Conservation (phyloP, 805 yeast genomes). For the Kuraishia hungarica region DNA sequence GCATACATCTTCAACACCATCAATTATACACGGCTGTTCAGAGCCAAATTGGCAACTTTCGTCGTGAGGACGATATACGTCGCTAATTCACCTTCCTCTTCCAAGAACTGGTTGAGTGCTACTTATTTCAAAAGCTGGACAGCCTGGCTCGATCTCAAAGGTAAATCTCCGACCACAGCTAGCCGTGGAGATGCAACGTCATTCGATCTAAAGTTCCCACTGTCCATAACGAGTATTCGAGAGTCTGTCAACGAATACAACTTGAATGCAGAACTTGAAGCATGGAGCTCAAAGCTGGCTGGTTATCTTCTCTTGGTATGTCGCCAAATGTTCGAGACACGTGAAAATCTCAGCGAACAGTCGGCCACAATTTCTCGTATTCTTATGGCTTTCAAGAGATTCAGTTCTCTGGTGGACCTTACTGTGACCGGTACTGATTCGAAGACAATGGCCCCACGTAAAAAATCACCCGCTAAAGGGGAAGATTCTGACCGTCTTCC, state of each 20-base stretch:
- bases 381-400: constrained; percentile 19
- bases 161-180: not conserved
- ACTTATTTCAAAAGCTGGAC: constrained; percentile 17
- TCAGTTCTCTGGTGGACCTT: constrained; percentile 18
- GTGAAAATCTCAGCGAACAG: constrained; percentile 10
- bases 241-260: constrained; percentile 3
- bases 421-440: constrained; percentile 2
- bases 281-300: constrained; percentile 16
- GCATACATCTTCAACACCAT: constrained; percentile 21
- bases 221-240: constrained; percentile 9
- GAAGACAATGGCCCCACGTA: no score
- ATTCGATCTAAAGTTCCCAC: constrained; percentile 14
- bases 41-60: constrained; percentile 14
- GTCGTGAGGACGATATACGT: constrained; percentile 14
- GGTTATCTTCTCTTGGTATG: constrained; percentile 7
- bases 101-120: constrained; percentile 18
- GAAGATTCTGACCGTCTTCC: constrained; percentile 1
- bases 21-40: constrained; percentile 14
- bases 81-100: constrained; percentile 5
- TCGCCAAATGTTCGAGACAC: constrained; percentile 4
- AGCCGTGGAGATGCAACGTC: constrained; percentile 1
- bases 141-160: constrained; percentile 17
- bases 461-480: not conserved
- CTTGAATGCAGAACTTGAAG: constrained; percentile 5
- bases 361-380: constrained; percentile 11